Evolutionary conservation across 768 basidiomycete species (phyloP).

Genomic region (Lentinula sp.): DNA sequence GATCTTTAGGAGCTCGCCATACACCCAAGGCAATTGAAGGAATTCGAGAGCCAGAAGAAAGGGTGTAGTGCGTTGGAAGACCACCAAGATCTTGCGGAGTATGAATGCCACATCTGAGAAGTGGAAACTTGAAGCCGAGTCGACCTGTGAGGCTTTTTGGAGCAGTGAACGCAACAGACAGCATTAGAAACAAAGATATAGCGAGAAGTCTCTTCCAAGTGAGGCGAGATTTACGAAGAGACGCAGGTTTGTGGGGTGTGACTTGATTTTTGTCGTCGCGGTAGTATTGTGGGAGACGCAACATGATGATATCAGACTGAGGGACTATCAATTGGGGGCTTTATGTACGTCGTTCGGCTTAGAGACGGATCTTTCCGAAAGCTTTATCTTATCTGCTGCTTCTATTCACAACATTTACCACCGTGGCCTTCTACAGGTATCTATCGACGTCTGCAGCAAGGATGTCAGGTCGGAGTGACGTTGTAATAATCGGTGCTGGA

Average conservation of each 20-base stretch:
- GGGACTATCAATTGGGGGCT: not conserved
- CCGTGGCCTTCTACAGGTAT: not conserved
- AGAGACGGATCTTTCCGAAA: not conserved
- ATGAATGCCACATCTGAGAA: not conserved
- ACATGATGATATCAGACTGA: not conserved
- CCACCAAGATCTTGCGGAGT: not conserved
- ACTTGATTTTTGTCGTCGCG: not conserved
- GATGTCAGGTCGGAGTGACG: not conserved
- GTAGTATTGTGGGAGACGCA: not conserved
- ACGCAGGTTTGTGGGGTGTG: too few species aligned
- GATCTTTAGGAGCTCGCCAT: conserved; percentile 49
- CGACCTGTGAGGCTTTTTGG: not conserved
- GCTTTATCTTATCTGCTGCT: not conserved
- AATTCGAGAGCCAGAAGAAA: conserved; percentile 65
- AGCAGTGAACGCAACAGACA: not conserved
- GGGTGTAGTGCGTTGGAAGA: conserved; percentile 44
- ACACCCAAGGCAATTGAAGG: conserved; percentile 65
- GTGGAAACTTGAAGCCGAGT: not conserved
- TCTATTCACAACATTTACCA: not conserved
- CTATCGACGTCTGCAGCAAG: not conserved
- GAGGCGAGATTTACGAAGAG: not conserved
- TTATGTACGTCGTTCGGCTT: not conserved
- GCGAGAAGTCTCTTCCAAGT: not conserved
- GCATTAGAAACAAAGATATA: not conserved
- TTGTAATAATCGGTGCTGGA: conserved; percentile 2